phyloP scores from a whole-genome alignment of 1,139 yeast species.

The Geotrichum klebahnii region DNA sequence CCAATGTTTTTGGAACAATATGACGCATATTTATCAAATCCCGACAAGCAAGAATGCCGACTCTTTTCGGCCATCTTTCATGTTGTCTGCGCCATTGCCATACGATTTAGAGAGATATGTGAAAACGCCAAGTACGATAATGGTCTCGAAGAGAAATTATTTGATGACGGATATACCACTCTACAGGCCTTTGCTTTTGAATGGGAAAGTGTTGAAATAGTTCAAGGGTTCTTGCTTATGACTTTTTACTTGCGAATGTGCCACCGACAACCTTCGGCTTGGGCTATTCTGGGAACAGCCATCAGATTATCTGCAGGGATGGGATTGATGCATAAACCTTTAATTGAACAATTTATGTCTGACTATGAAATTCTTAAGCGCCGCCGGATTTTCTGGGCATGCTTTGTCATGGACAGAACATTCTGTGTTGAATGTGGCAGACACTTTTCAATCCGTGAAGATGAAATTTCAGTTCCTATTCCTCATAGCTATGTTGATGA shows the following conservation, averaged over 20 bases:
- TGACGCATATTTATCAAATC: conserved; percentile 38
- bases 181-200: conserved; percentile 53
- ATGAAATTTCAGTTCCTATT: conserved; percentile 38
- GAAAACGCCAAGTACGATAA: conserved; percentile 34
- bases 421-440: conserved; percentile 56
- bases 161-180: conserved; percentile 49
- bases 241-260: conserved; percentile 52
- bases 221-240: conserved; percentile 59
- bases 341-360: conserved; percentile 20
- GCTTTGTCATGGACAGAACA: conserved; percentile 53
- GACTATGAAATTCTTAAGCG: conserved; percentile 51
- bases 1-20: conserved; percentile 53
- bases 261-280: conserved; percentile 56
- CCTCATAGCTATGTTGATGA: conserved; percentile 46
- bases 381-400: conserved; percentile 55
- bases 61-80: conserved; percentile 53
- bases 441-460: conserved; percentile 45
- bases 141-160: conserved; percentile 51
- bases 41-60: conserved; percentile 32
- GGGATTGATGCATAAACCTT: conserved; percentile 45
- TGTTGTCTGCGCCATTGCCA: conserved; percentile 50
- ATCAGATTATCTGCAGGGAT: conserved; percentile 52
- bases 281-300: conserved; percentile 54
- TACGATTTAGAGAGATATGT: conserved; percentile 52
- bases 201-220: conserved; percentile 64